Percentiles rank a stretch among this genome's conserved stretches.
phyloP scores from a whole-genome alignment of 345 rosid species.

The Trapa incisa region DNA sequence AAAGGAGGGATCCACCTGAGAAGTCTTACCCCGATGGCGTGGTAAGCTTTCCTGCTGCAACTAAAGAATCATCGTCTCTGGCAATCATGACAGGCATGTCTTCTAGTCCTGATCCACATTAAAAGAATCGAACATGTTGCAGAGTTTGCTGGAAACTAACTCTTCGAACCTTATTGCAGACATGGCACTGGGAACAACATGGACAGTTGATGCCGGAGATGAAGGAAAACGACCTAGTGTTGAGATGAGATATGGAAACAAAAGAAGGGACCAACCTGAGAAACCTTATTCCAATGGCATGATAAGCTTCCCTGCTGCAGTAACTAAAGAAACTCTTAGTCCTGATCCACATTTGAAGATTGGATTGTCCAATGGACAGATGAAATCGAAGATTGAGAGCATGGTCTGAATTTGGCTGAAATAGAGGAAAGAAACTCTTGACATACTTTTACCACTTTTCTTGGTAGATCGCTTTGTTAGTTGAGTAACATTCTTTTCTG shows the following conservation, averaged over 20 bases:
- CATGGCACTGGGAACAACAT: constrained; percentile 12
- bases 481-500: too few species aligned
- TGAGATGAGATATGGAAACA: constrained; percentile 12
- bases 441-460: too few species aligned
- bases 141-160: not conserved
- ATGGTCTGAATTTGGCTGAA: not conserved
- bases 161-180: constrained; percentile 18
- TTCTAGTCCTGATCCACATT: not conserved
- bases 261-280: not conserved
- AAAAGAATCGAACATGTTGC: not conserved
- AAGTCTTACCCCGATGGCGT: constrained; percentile 8
- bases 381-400: constrained; percentile 2
- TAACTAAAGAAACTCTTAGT: not conserved
- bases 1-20: not conserved
- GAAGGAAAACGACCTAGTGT: constrained; percentile 10
- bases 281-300: constrained; percentile 8
- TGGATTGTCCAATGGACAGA: constrained; percentile 4
- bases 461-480: too few species aligned
- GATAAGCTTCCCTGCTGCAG: not conserved
- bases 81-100: not conserved
- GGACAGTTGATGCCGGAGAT: constrained; percentile 11
- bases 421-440: not conserved
- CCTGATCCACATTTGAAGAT: not conserved
- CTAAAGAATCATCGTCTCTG: constrained; percentile 1
- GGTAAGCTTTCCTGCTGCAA: constrained; percentile 1